Conservation (phyloP, 1,284 basidiomycete species). For the Athelia psychrophila region DNA sequence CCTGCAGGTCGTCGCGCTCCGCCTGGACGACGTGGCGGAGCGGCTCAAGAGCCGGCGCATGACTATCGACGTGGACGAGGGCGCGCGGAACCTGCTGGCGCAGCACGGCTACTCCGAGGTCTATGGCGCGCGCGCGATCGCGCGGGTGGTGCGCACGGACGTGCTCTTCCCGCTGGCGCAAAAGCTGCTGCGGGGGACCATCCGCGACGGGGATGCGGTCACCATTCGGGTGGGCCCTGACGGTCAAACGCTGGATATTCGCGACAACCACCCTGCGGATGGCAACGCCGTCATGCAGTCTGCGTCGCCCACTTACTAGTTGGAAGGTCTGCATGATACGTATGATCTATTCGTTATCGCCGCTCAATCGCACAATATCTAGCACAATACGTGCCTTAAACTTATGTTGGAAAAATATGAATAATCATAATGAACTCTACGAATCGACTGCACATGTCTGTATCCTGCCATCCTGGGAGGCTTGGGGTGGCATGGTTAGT, state of each 20-base stretch:
- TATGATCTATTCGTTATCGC: neutral
- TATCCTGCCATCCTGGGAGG: no score
- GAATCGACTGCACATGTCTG: no score
- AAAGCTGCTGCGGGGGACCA: conserved; percentile 71
- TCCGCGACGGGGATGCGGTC: conserved; percentile 67
- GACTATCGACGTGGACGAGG: conserved; percentile 65
- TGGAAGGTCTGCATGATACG: no score
- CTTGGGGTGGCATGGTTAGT: no score
- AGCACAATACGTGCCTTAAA: no score
- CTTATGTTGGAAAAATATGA: no score
- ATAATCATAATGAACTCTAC: no score
- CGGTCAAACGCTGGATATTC: conserved; percentile 44
- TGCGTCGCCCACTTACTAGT: conserved; percentile 1
- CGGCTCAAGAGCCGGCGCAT: conserved; percentile 69
- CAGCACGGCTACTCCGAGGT: conserved; percentile 80
- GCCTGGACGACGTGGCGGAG: conserved; percentile 71
- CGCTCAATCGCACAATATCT: neutral
- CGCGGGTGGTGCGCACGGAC: conserved; percentile 74
- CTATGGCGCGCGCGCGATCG: conserved; percentile 86
- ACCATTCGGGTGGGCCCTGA: conserved; percentile 47
- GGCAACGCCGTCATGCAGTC: conserved; percentile 10
- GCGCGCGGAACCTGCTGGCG: conserved; percentile 73
- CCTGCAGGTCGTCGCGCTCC: conserved; percentile 73
- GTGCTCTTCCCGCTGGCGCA: conserved; percentile 79
- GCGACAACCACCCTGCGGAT: conserved; percentile 58